Evolutionary conservation across 805 yeast genomes (phyloP), one percentile per base, ranked within the genome.

Genomic region (Debaryomyces prosopidis): DNA sequence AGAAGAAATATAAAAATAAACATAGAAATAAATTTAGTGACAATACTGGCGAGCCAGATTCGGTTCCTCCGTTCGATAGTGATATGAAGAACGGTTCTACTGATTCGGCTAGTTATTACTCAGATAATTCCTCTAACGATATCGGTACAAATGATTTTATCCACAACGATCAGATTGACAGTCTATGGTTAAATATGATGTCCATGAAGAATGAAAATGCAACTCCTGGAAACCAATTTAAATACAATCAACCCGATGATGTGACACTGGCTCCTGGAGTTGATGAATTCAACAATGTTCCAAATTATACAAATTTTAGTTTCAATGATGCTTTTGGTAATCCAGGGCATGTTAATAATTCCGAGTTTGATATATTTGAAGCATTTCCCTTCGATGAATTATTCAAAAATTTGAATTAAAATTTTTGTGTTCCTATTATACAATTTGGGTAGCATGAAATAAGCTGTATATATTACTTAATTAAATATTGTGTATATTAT

Each of bases 131-230:
- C 17, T 19, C 39, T 18, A 40, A 23, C 11, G 34, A 28, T 17
- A 15, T 14, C 12, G 41, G 37, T 17, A 36, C 26, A n/a, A 19
- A 32, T 20, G 55, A 46, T 15, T 48, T 38, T 30, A 43, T 41
- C 35, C 44, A 54, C 8, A 49, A 48, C 35, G 51, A 53, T 30
- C 43, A 49, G 37, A 46, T 52, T 26, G 61, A 57, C 40, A 36
- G 46, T 27, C 44, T 57, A 30, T 57, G 61, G 61, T 23, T 57
- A 17, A 53, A 49, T 44, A 45, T 51, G 48, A 39, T 50, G 31
- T 17, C 44, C 3, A 38, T 47, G 17, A 50, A 50, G 30, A 30
- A 44, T 19, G 45, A 34, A n/a, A 18, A 39, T 28, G 32, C 35
- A 9, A 10, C 16, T 7, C 7, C 36, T 9, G 17, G 36, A 20